Evolutionary conservation across 2,329 filamentous ascomycete genomes (phyloP), one percentile per base, ranked within the genome.

Genomic region (Leptographium procerum): DNA sequence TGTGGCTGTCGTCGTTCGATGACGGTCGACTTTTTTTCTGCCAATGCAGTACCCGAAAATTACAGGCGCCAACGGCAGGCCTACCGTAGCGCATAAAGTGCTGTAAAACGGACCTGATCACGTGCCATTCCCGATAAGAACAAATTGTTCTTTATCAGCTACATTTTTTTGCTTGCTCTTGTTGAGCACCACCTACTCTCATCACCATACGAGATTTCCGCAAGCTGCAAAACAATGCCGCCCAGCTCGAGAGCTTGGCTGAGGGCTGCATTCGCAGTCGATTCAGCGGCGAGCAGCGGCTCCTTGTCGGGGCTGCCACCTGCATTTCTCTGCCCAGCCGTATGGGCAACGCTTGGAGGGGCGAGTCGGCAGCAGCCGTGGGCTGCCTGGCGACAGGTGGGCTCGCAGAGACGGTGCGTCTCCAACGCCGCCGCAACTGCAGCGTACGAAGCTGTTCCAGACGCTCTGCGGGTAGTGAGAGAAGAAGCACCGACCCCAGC

Each of bases 241-340:
- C 55, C 56, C 5, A 31, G 33, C 13, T 26, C 60, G n/a, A 43
- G 51, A n/a, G 47, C 54, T 16, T 62, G 61, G 61, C 40, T 62
- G 22, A 53, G 51, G n/a, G 59, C 60, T 3, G 56, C 55, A 2
- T 60, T 64, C 45, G 51, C 58, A n/a, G 43, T 64, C 4, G 61
- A 62, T 19, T 48, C 55, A 8, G 56, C 31, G n/a, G 29, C 31
- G n/a, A n/a, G n/a, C 14, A 16, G 26, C 10, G 11, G 28, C 1
- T 1, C n/a, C 6, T 1, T 48, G 4, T 28, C 57, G 1, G 19
- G 52, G 50, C 33, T 57, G 4, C 58, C 60, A 7, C 64, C 63
- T 7, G 29, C 50, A 2, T 64, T 61, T 43, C 60, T 63, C 14
- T 65, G 61, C 19, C 63, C 64, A 9, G 56, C 60, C 1, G 56